These are phyloP conservation scores for Ascochyta pisi DNA, from an alignment of 2,329 filamentous ascomycete genomes.

Conservation along the genomic window DNA sequence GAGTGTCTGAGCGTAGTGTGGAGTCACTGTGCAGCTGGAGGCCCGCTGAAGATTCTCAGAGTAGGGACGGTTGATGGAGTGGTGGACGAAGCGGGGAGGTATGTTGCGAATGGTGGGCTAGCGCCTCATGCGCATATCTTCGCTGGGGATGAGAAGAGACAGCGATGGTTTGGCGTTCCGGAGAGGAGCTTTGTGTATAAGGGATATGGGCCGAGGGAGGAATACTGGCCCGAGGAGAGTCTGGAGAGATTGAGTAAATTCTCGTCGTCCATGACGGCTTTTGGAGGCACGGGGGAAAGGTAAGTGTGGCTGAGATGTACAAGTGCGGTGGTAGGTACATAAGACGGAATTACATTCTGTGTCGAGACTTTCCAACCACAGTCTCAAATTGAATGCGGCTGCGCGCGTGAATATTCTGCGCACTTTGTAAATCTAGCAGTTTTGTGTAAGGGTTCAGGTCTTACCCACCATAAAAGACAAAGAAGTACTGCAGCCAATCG, in stretches of 20 bases:
- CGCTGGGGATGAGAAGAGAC: slow-evolving; percentile 38
- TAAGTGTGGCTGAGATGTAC: background rate
- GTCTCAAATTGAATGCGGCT: background rate
- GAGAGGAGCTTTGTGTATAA: background rate
- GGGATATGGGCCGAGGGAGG: background rate
- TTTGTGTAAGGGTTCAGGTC: background rate
- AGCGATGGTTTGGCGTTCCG: slow-evolving; percentile 40
- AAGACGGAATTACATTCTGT: too few species aligned
- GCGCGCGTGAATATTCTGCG: background rate
- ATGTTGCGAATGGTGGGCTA: slow-evolving; percentile 27
- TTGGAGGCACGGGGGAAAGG: too few species aligned
- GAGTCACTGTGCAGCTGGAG: slow-evolving; percentile 50
- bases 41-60: background rate
- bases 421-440: background rate
- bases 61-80: background rate
- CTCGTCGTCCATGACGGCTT: too few species aligned
- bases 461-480: background rate
- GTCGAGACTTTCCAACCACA: too few species aligned
- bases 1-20: slow-evolving; percentile 52
- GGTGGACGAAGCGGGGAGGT: slow-evolving; percentile 25
- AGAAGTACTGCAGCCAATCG: slow-evolving; percentile 1
- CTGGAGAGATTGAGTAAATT: background rate
- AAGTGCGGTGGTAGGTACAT: too few species aligned
- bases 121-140: slow-evolving; percentile 58
- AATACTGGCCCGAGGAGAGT: background rate